These are phyloP conservation scores for Pelargonium myrrhifolium DNA, from an alignment of 441 rosid genomes.

Conservation along the genomic window DNA sequence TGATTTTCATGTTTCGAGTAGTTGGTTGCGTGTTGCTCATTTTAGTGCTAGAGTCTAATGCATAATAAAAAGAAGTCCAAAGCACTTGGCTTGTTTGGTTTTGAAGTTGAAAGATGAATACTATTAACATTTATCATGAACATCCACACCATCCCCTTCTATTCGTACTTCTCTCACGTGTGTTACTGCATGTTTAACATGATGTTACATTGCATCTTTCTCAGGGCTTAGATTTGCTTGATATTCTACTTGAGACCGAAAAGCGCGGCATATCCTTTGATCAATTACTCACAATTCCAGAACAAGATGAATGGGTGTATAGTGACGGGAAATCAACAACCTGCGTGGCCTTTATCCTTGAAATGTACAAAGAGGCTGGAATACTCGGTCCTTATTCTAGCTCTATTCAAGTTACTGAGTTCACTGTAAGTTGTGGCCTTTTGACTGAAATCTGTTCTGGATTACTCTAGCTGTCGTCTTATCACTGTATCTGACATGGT, in stretches of 20 bases:
- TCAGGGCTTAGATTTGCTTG: constrained; percentile 69
- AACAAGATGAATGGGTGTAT: constrained; percentile 89
- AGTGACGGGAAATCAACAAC: constrained; percentile 93
- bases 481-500: constrained; percentile 3
- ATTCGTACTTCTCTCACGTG: no score
- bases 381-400: constrained; percentile 52
- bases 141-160: no score
- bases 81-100: no score
- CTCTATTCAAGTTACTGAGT: constrained; percentile 86
- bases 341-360: constrained; percentile 83
- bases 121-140: no score
- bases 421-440: constrained; percentile 45
- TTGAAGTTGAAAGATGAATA: no score
- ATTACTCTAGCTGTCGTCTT: not conserved
- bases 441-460: not conserved
- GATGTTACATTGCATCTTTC: not conserved
- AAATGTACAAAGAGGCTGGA: constrained; percentile 88
- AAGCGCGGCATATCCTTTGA: constrained; percentile 70
- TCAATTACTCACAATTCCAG: constrained; percentile 74
- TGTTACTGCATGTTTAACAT: no score
- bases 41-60: no score
- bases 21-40: no score
- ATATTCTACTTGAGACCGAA: constrained; percentile 64
- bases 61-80: no score
- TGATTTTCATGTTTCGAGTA: no score